phyloP scores from a whole-genome alignment of 2,329 filamentous ascomycete genomes.

The Mycosphaerella sp. region DNA sequence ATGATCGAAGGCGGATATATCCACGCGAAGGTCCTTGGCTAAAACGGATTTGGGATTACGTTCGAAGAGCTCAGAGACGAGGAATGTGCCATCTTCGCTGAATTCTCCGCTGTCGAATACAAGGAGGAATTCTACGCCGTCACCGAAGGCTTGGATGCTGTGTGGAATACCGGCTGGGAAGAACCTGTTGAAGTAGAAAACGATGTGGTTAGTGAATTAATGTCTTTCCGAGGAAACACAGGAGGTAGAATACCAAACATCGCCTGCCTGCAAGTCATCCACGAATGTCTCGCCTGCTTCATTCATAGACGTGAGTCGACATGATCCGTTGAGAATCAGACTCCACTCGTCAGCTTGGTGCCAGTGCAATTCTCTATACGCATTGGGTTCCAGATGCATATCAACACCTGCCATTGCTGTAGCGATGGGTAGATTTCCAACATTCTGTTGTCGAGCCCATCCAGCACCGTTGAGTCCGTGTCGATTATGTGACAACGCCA shows the following conservation, averaged over 20 bases:
- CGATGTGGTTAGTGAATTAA: too few relatives aligned
- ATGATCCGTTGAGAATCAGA: slow-evolving; percentile 29
- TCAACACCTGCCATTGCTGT: slow-evolving; percentile 41
- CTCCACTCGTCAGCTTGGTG: slow-evolving; percentile 33
- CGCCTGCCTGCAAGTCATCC: slow-evolving; percentile 38
- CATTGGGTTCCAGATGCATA: slow-evolving; percentile 34
- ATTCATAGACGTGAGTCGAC: slow-evolving; percentile 30
- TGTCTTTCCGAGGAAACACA: too few relatives aligned
- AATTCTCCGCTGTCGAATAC: slow-evolving; percentile 56
- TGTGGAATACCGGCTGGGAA: slow-evolving; percentile 45
- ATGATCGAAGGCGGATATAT: slow-evolving; percentile 35
- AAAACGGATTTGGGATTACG: slow-evolving; percentile 35
- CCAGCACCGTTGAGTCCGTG: slow-evolving; percentile 38
- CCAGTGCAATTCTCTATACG: slow-evolving; percentile 35
- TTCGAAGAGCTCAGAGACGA: slow-evolving; percentile 41
- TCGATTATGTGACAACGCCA: slow-evolving; percentile 37
- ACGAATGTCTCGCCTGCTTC: slow-evolving; percentile 31
- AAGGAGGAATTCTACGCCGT: slow-evolving; percentile 54
- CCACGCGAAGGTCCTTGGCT: slow-evolving; percentile 41
- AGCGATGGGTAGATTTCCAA: slow-evolving; percentile 36
- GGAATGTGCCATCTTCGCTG: slow-evolving; percentile 56
- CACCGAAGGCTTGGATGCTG: slow-evolving; percentile 39
- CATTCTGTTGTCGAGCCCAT: slow-evolving; percentile 40
- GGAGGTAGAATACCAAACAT: slow-evolving; percentile 48
- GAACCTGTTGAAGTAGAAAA: slow-evolving; percentile 32